Conservation (phyloP, 2,329 filamentous ascomycete species). For the Ilyonectria destructans region DNA sequence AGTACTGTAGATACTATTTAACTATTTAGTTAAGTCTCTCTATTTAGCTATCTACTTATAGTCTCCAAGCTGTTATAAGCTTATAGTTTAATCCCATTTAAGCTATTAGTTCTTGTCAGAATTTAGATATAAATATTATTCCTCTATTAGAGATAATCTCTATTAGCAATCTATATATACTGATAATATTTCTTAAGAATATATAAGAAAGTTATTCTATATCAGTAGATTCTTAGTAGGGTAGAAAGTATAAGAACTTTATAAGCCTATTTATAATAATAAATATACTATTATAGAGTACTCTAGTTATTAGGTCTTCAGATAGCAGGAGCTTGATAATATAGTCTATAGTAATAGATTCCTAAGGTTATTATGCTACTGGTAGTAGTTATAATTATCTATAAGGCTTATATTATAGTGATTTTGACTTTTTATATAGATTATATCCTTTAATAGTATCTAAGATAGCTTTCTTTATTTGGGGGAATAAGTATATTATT, state of each 20-base stretch:
- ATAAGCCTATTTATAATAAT: conserved; percentile 27
- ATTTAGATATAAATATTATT: conserved; percentile 24
- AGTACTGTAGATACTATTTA: conserved; percentile 24
- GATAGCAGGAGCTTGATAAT: conserved; percentile 32
- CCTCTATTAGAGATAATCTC: conserved; percentile 25
- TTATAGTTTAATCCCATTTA: conserved; percentile 15
- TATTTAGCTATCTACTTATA: conserved; percentile 15
- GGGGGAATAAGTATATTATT: conserved; percentile 10
- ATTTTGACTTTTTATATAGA: too few species aligned
- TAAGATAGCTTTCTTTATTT: too few species aligned
- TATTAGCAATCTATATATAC: conserved; percentile 19
- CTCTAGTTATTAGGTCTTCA: conserved; percentile 23
- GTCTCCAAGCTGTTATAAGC: not conserved
- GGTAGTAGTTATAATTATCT: conserved; percentile 27
- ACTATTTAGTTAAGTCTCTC: conserved; percentile 13
- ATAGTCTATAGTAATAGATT: conserved; percentile 34
- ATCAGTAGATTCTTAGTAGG: conserved; percentile 19
- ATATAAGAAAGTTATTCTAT: conserved; percentile 26
- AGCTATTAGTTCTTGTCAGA: conserved; percentile 27
- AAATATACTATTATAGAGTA: conserved; percentile 32
- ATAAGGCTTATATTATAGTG: conserved; percentile 30
- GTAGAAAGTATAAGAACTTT: conserved; percentile 22
- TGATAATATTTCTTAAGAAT: conserved; percentile 24
- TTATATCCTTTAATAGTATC: too few species aligned
- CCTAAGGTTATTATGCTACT: conserved; percentile 24